These are phyloP conservation scores for Crithidia bombi DNA, from an alignment of 208 protist species.

Conservation along the genomic window DNA sequence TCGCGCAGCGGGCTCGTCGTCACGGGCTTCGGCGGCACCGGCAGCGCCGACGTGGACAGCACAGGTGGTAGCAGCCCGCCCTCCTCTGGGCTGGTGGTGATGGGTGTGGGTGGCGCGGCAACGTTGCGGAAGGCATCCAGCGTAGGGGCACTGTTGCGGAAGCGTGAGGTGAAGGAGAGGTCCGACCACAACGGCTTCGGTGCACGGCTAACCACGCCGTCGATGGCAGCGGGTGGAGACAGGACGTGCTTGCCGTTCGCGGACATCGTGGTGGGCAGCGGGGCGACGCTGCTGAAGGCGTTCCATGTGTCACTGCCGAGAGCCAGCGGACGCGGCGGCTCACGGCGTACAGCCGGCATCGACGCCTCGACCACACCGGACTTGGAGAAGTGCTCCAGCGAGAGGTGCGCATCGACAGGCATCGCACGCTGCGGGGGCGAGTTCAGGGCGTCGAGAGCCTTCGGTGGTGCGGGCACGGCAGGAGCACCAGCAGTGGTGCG, in stretches of 20 bases:
- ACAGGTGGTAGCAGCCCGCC: background rate
- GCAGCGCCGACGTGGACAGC: conserved; percentile 1
- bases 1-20: conserved; percentile 45
- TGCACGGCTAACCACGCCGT: conserved; percentile 28
- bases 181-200: conserved; percentile 53
- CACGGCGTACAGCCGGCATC: conserved; percentile 18
- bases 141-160: conserved; percentile 36
- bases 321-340: conserved; percentile 36
- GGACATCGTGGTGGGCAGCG: conserved; percentile 17
- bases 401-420: conserved; percentile 41
- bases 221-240: conserved; percentile 37
- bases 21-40: conserved; percentile 45
- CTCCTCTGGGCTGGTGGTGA: conserved; percentile 13
- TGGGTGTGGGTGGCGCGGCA: background rate
- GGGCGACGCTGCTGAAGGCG: conserved; percentile 32
- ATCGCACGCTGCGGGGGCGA: conserved; percentile 36
- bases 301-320: conserved; percentile 52
- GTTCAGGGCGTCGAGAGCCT: conserved; percentile 21
- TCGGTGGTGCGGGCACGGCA: conserved; percentile 10
- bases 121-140: conserved; percentile 48
- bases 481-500: conserved; percentile 7
- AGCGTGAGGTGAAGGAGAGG: conserved; percentile 37
- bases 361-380: conserved; percentile 19
- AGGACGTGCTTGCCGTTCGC: conserved; percentile 2
- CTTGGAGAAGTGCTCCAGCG: conserved; percentile 32